Percentiles rank a stretch among this genome's conserved stretches.
Conservation (phyloP, 177 flowering plant genomes). For the Vitis hybrid region DNA sequence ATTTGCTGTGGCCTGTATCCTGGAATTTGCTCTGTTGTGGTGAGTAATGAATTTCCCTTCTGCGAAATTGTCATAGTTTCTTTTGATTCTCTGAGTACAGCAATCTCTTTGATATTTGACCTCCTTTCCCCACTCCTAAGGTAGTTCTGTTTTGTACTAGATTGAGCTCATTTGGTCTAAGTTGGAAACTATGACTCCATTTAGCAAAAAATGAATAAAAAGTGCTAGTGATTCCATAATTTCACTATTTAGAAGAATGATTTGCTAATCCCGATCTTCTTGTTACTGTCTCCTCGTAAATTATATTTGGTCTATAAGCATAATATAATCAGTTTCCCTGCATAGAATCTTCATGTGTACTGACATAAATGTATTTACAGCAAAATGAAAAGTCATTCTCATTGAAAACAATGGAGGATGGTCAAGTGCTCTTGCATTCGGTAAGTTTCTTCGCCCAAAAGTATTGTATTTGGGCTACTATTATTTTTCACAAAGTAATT, state of each 20-base stretch:
- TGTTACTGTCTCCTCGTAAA: not conserved
- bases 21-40: slow-evolving; percentile 88
- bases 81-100: not conserved
- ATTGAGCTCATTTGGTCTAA: not conserved
- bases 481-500: not conserved
- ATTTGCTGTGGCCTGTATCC: slow-evolving; percentile 93
- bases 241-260: not conserved
- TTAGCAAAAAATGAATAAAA: not conserved
- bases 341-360: not conserved
- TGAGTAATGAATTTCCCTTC: slow-evolving; percentile 29
- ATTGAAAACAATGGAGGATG: slow-evolving; percentile 95
- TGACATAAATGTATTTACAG: slow-evolving; percentile 41
- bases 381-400: slow-evolving; percentile 72
- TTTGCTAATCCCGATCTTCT: too few species aligned
- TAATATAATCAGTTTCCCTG: not conserved
- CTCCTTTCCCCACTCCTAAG: not conserved
- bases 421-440: slow-evolving; percentile 76
- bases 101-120: not conserved
- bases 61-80: not conserved
- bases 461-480: not conserved
- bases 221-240: not conserved
- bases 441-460: slow-evolving; percentile 36
- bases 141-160: not conserved
- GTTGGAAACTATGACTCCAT: not conserved
- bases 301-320: not conserved